phyloP scores from a whole-genome alignment of 2,329 filamentous ascomycete genomes.

The Zymoseptoria brevis region DNA sequence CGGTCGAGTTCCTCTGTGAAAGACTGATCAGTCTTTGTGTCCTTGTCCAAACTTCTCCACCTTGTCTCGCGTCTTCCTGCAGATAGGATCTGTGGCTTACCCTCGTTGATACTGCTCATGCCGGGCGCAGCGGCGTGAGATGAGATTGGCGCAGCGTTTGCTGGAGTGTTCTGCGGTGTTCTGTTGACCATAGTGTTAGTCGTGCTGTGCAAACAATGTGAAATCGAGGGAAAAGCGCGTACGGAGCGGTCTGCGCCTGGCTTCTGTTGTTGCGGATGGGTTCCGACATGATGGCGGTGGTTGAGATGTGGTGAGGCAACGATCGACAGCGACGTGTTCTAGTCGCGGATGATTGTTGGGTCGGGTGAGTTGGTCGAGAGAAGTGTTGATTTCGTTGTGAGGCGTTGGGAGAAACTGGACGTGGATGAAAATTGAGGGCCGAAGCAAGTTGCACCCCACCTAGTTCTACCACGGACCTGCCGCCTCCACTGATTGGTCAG shows the following conservation, averaged over 20 bases:
- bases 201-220: not conserved
- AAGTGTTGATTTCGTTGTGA: not conserved
- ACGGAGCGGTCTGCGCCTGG: slow-evolving; percentile 11
- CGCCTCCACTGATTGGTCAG: not conserved
- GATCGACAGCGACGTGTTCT: not conserved
- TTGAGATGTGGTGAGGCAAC: not conserved
- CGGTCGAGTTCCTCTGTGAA: slow-evolving; percentile 82
- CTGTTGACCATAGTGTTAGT: slow-evolving; percentile 45
- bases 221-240: slow-evolving; percentile 2
- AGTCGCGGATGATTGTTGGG: not conserved
- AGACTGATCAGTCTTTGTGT: not conserved
- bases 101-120: slow-evolving; percentile 93
- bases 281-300: slow-evolving; percentile 11
- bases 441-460: no score
- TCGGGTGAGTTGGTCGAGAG: not conserved
- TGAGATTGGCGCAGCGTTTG: slow-evolving; percentile 91
- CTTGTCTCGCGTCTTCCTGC: not conserved
- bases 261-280: slow-evolving; percentile 12
- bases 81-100: slow-evolving; percentile 47
- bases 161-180: slow-evolving; percentile 96
- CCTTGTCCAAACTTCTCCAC: not conserved
- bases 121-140: slow-evolving; percentile 94
- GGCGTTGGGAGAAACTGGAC: not conserved
- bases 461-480: not conserved
- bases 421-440: not conserved